These are phyloP conservation scores for Mycena olivaceomarginata DNA, from an alignment of 768 basidiomycete species.

Conservation along the genomic window DNA sequence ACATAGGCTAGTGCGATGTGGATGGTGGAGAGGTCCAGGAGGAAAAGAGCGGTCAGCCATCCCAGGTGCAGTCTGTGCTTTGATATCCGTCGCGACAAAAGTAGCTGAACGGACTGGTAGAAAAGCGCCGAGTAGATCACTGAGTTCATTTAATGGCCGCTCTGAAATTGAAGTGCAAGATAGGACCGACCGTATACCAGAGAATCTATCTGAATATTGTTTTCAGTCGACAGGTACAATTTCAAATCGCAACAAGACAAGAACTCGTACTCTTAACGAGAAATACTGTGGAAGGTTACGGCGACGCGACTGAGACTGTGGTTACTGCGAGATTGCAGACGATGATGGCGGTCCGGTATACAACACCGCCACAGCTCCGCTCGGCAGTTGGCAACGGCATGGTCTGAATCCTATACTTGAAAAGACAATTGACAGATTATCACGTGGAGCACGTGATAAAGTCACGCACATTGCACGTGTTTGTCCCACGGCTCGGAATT, in stretches of 20 bases:
- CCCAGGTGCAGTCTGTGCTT: constrained; percentile 16
- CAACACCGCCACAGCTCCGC: too few relatives aligned
- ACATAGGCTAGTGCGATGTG: constrained; percentile 16
- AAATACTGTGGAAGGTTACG: background rate
- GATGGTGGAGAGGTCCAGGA: constrained; percentile 22
- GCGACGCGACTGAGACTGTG: too few relatives aligned
- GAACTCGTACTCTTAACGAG: background rate
- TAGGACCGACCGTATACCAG: background rate
- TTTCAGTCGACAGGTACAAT: background rate
- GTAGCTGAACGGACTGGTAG: constrained; percentile 16
- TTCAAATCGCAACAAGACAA: background rate
- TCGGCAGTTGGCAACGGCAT: too few relatives aligned
- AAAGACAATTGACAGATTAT: too few relatives aligned
- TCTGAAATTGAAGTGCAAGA: too few relatives aligned
- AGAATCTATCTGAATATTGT: background rate
- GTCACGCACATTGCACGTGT: too few relatives aligned
- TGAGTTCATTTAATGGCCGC: background rate
- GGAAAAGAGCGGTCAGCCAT: constrained; percentile 21
- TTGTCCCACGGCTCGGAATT: too few relatives aligned
- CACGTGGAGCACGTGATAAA: too few relatives aligned
- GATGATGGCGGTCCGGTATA: too few relatives aligned
- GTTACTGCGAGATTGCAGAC: too few relatives aligned
- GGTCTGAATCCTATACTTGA: too few relatives aligned
- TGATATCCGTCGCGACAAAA: background rate
- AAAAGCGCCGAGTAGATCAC: constrained; percentile 30